A percentile compares a stretch with the other conserved stretches of the same genome.
These are phyloP conservation scores for Blastocystis sp. DNA, from an alignment of 352 stramenopile genomes.

Conservation along the genomic window DNA sequence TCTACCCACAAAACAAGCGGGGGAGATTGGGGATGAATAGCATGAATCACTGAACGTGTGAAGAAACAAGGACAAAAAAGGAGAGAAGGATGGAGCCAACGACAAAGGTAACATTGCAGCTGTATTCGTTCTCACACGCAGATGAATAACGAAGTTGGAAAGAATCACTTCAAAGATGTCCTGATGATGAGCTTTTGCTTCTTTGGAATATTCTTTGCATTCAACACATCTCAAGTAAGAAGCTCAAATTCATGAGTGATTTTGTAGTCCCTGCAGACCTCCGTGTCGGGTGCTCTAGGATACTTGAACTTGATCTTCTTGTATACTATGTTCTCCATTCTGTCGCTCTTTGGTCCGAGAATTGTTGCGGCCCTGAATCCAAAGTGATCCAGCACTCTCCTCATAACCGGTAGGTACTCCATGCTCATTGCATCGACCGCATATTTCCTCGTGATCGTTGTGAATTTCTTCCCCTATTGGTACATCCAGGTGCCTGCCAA, in stretches of 20 bases:
- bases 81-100: neutral
- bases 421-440: slow-evolving; percentile 65
- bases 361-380: slow-evolving; percentile 49
- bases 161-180: slow-evolving; percentile 37
- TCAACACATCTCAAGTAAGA: slow-evolving; percentile 69
- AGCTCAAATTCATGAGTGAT: neutral
- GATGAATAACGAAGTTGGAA: neutral
- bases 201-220: slow-evolving; percentile 70
- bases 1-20: too few species aligned
- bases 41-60: neutral
- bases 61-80: neutral
- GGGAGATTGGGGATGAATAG: neutral
- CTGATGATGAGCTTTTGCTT: slow-evolving; percentile 62
- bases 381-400: neutral
- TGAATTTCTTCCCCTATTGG: slow-evolving; percentile 5
- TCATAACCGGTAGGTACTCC: slow-evolving; percentile 14
- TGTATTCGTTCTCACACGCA: neutral
- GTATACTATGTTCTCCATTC: slow-evolving; percentile 65
- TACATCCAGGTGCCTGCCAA: slow-evolving; percentile 52
- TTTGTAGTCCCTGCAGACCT: slow-evolving; percentile 61
- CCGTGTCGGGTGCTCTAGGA: neutral
- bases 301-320: slow-evolving; percentile 67
- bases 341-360: slow-evolving; percentile 63
- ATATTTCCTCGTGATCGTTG: slow-evolving; percentile 60
- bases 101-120: too few species aligned